phyloP scores from a whole-genome alignment of 2,329 filamentous ascomycete species.

The Dothistroma septosporum region DNA sequence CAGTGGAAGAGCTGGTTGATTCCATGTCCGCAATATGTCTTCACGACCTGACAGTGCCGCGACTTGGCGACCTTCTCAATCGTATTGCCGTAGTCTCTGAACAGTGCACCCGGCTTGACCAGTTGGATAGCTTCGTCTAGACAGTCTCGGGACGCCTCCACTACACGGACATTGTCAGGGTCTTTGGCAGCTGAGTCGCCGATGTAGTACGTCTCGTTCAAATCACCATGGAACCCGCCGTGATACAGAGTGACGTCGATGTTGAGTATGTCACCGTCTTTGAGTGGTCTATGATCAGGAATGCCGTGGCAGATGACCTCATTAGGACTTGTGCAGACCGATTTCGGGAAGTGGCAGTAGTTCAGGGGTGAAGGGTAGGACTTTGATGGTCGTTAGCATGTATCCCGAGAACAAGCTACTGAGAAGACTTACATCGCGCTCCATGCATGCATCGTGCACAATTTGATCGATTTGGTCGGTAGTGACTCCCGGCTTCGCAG shows the following conservation, averaged over 20 bases:
- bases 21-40: conserved; percentile 93
- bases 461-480: conserved; percentile 94
- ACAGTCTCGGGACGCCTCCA: conserved; percentile 84
- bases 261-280: conserved; percentile 95
- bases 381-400: conserved; percentile 45
- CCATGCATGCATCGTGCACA: conserved; percentile 90
- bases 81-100: conserved; percentile 87
- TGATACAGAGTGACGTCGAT: conserved; percentile 95
- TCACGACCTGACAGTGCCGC: conserved; percentile 81
- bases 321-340: conserved; percentile 92
- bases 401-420: not conserved
- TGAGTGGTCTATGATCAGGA: conserved; percentile 78
- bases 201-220: conserved; percentile 99
- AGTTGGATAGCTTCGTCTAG: conserved; percentile 85
- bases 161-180: conserved; percentile 81
- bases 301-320: conserved; percentile 99
- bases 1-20: conserved; percentile 93
- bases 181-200: conserved; percentile 81
- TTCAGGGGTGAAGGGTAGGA: conserved; percentile 93
- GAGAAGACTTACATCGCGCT: conserved; percentile 68
- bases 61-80: conserved; percentile 94
- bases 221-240: conserved; percentile 88
- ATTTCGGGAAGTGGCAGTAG: conserved; percentile 96
- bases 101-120: conserved; percentile 87
- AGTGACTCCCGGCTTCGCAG: conserved; percentile 82